Base-by-base conservation (phyloP, 2,329 filamentous ascomycete genomes). In the Alternaria arbusti region DNA sequence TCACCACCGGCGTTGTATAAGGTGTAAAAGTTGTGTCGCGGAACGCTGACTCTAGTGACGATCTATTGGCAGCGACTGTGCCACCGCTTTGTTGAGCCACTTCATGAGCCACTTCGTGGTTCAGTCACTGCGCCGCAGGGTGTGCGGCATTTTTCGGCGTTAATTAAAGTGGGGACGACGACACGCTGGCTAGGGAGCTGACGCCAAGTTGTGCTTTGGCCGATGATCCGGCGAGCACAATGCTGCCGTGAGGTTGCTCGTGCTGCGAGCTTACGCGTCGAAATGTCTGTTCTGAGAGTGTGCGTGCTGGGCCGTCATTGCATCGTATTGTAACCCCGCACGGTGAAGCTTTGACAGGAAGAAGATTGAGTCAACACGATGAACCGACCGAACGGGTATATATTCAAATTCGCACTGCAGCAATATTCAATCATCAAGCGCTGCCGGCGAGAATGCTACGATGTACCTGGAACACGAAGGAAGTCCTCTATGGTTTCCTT, bases 81-180 rank as follows among this genome's bases (percentile, higher is more conserved):
- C 63, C 63, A 66, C 60, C 4, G 12, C 15, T 46, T 23, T 30
- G 55, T 54, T 59, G 56, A 63, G 56, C 60, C 60, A 59, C 60
- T 30, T 26, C 49, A 43, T 59, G 55, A 50, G 49, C 44, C 61
- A 63, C 60, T 57, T 57, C 55, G 63, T 59, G 59, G 63, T 65
- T 52, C 55, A 65, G 59, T 60, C 13, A 63, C 63, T 65, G 63
- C 63, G 63, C 55, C 60, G 56, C 60, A 63, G 20, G n/a, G 25
- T 26, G 15, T 30, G 57, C 57, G 28, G 55, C 44, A 55, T 46
- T 52, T 54, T 44, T 52, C 32, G 55, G 63, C 44, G 49, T 17
- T 23, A 45, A 44, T 23, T 45, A 59, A 44, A 51, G 46, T 30
- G 40, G 32, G 44, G 23, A 28, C 23, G 30, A 50, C 51, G 50